phyloP scores from a whole-genome alignment of 345 rosid genomes.

The Ceriops decandra region DNA sequence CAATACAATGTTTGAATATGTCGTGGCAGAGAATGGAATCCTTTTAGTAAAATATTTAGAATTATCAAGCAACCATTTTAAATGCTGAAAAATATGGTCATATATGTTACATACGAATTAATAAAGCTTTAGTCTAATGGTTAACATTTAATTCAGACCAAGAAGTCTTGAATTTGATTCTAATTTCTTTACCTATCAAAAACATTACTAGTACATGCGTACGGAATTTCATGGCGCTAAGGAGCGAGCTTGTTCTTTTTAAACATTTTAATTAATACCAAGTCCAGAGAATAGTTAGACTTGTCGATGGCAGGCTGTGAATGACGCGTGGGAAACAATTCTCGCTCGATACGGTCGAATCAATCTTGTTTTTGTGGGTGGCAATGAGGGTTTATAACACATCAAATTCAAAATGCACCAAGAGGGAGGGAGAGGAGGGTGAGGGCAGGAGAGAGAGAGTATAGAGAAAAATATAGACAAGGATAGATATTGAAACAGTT shows the following conservation, averaged over 20 bases:
- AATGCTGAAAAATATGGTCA: too few relatives aligned
- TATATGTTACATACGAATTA: too few relatives aligned
- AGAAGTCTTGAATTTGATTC: slow-evolving; percentile 17
- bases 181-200: slow-evolving; percentile 26
- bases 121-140: too few relatives aligned
- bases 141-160: too few relatives aligned
- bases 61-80: too few relatives aligned
- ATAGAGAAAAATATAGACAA: not conserved
- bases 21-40: too few relatives aligned
- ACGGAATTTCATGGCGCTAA: too few relatives aligned
- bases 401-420: not conserved
- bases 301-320: slow-evolving; percentile 29
- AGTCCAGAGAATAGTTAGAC: slow-evolving; percentile 4
- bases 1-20: too few relatives aligned
- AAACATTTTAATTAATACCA: not conserved
- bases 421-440: not conserved
- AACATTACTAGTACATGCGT: not conserved
- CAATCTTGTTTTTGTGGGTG: slow-evolving; percentile 19
- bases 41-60: too few relatives aligned
- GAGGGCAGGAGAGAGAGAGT: too few relatives aligned
- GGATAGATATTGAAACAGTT: too few relatives aligned
- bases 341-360: slow-evolving; percentile 35
- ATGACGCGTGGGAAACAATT: slow-evolving; percentile 34
- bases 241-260: too few relatives aligned
- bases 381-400: slow-evolving; percentile 11